Percentiles rank a stretch among this genome's conserved stretches.
Evolutionary conservation across 139 green algal genomes (phyloP).

Genomic region (Bryopsis sp.): DNA sequence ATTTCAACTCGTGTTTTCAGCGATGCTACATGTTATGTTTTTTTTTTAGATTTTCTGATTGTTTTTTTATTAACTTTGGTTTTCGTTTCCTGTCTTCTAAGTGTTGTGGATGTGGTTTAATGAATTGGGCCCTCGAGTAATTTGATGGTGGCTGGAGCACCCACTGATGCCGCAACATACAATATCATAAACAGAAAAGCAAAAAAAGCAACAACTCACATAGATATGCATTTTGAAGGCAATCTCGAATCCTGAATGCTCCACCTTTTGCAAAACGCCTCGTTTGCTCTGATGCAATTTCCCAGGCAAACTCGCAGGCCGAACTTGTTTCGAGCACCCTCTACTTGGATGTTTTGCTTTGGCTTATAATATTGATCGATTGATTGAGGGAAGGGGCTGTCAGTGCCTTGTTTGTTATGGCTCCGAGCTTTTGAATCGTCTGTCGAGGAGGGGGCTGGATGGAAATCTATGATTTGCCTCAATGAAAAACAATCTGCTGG

Average conservation of each 20-base stretch:
- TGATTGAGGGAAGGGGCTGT: not conserved
- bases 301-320: not conserved
- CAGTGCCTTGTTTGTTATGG: not conserved
- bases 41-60: no score
- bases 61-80: no score
- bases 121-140: constrained; percentile 5
- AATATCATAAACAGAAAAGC: no score
- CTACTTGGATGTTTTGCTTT: not conserved
- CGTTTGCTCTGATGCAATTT: not conserved
- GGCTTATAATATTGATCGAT: no score
- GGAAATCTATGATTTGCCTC: constrained; percentile 19
- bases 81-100: no score
- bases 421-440: constrained; percentile 9
- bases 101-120: not conserved
- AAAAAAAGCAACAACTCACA: no score
- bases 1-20: no score
- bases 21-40: no score
- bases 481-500: not conserved
- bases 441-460: not conserved
- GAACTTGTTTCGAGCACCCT: not conserved
- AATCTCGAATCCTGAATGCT: constrained; percentile 1
- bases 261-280: not conserved
- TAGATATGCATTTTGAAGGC: constrained; percentile 4
- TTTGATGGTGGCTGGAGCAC: constrained; percentile 9
- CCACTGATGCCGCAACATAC: constrained; percentile 1